These are phyloP conservation scores for Areca catechu DNA, from an alignment of 176 grass and related monocot species.

Conservation along the genomic window DNA sequence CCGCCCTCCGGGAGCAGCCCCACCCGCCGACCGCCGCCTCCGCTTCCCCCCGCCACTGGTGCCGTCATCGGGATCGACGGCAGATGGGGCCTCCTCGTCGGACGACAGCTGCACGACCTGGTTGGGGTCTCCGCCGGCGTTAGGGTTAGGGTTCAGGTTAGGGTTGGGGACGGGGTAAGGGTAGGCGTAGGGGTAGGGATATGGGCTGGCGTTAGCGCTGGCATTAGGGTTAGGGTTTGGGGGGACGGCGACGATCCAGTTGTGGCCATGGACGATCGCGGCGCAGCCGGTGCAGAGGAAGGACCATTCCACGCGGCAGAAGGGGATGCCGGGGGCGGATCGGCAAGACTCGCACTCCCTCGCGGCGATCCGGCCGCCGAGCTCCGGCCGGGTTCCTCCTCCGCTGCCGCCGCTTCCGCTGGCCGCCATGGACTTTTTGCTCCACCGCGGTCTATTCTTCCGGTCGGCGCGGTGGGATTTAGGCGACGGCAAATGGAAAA, in stretches of 20 bases:
- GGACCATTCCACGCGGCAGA: conserved; percentile 46
- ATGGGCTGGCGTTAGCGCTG: background rate
- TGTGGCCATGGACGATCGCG: conserved; percentile 29
- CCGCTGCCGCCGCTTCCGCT: background rate
- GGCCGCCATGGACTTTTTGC: background rate
- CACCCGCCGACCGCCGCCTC: background rate
- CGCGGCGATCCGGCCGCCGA: background rate
- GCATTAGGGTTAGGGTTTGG: conserved; percentile 5
- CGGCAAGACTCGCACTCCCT: conserved; percentile 31
- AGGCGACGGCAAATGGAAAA: background rate
- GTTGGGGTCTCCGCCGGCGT: background rate
- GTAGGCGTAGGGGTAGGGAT: background rate
- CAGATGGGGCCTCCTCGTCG: no score
- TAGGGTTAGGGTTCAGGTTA: conserved; percentile 1
- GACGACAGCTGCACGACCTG: no score
- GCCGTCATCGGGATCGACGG: background rate
- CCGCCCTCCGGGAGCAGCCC: background rate
- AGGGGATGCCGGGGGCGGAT: conserved; percentile 30
- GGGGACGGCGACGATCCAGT: conserved; percentile 40
- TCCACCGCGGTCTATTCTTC: background rate
- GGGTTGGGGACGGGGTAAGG: conserved; percentile 11
- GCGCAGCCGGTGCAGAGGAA: conserved; percentile 43
- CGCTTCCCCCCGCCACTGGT: background rate
- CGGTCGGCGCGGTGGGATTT: background rate
- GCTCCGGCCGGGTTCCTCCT: background rate